Evolutionary conservation across 148 eudicot genomes (phyloP).

Genomic region (Camellia sinensis): DNA sequence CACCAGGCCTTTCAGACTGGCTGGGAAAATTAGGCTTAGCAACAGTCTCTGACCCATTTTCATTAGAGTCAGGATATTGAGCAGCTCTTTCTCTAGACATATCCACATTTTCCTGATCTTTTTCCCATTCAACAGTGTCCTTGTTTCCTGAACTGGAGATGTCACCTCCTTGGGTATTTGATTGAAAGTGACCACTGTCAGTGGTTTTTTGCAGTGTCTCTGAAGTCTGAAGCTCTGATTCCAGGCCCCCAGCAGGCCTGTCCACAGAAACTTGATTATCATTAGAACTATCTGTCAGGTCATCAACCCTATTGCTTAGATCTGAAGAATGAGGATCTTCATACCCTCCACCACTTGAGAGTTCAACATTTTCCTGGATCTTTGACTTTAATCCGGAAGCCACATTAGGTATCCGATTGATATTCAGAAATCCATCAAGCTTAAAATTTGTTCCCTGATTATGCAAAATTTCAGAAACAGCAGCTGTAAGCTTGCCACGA

Average conservation of each 20-base stretch:
- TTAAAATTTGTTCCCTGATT: conserved; percentile 54
- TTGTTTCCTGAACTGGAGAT: conserved; percentile 21
- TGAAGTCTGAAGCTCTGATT: conserved; percentile 27
- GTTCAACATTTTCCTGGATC: conserved; percentile 32
- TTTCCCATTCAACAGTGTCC: conserved; percentile 21
- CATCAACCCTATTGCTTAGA: conserved; percentile 26
- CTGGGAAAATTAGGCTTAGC: conserved; percentile 18
- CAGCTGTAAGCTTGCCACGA: conserved; percentile 72
- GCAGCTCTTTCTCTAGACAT: conserved; percentile 29
- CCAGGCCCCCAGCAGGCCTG: conserved; percentile 22
- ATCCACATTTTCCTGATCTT: conserved; percentile 25
- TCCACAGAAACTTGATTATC: conserved; percentile 24
- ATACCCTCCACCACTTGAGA: conserved; percentile 26
- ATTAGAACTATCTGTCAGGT: conserved; percentile 18
- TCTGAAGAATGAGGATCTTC: conserved; percentile 33
- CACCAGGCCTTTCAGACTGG: conserved; percentile 23
- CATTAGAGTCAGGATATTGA: conserved; percentile 30
- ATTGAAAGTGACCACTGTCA: conserved; percentile 27
- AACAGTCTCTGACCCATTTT: conserved; percentile 30
- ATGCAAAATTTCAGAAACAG: conserved; percentile 70
- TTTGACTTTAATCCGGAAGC: conserved; percentile 47
- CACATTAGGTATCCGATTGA: conserved; percentile 36
- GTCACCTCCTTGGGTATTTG: conserved; percentile 22
- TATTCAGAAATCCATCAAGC: conserved; percentile 41
- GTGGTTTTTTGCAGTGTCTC: conserved; percentile 32